Evolutionary conservation across 129 eudicot genomes (phyloP).

Genomic region (Erigeron canadensis): DNA sequence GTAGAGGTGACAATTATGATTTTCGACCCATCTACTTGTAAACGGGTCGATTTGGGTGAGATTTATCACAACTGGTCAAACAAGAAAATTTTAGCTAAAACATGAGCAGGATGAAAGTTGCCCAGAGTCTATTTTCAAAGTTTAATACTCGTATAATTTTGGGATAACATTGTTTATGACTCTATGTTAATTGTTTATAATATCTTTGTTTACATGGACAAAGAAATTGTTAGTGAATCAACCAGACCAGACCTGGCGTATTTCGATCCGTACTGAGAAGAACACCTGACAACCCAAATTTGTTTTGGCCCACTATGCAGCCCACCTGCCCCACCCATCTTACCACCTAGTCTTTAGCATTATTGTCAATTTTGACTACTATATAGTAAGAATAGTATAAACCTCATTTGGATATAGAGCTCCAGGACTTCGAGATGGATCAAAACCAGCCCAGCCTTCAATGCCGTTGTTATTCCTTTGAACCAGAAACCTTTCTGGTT

Average conservation of each 20-base stretch:
- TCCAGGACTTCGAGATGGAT: slow-evolving; percentile 96
- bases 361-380: neutral
- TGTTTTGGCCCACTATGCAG: neutral
- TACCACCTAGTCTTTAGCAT: neutral
- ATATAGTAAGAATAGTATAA: slow-evolving; percentile 20
- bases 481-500: slow-evolving; percentile 83
- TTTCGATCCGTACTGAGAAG: neutral
- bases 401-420: slow-evolving; percentile 98
- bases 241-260: neutral
- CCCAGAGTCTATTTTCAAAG: too few species aligned
- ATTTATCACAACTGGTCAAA: too few species aligned
- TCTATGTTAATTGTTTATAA: too few species aligned
- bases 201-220: neutral
- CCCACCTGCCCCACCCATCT: neutral
- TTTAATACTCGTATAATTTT: too few species aligned
- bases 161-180: too few species aligned
- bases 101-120: too few species aligned
- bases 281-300: neutral
- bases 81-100: too few species aligned
- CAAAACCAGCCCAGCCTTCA: slow-evolving; percentile 95
- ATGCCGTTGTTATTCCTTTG: slow-evolving; percentile 49
- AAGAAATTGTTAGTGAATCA: neutral
- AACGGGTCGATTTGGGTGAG: too few species aligned
- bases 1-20: too few species aligned
- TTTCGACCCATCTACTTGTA: too few species aligned